Evolutionary conservation across 306 rosid genomes (phyloP), one percentile per base, ranked within the genome.

Genomic region (Trifolium fragiferum): DNA sequence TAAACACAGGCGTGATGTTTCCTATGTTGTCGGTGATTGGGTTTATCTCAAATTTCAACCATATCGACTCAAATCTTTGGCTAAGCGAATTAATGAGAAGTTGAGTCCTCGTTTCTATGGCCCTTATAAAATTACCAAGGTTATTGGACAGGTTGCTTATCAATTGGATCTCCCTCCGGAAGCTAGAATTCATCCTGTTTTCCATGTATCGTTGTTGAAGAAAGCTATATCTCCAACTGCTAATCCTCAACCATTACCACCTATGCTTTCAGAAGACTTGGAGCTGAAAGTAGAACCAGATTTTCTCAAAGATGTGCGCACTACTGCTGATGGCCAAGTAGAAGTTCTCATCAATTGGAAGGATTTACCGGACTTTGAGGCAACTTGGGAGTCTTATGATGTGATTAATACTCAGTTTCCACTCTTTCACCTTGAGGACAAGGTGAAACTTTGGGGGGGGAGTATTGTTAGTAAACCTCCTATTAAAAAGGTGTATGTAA

Each of bases 21-120:
- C 54, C 37, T 57, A 57, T 12, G 8, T 57, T 57, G 63, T 57
- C 23, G 63, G 16, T 57, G 16, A 57, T 57, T 57, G n/a, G 32
- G 63, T 23, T 57, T 57, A 57, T 11, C 63, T 57, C 63, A 11
- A 57, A 57, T 11, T 23, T 57, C 63, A 57, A 23, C 63, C 35
- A 57, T 57, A 57, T 23, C 4, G 15, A 57, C 63, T 57, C 32
- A 10, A 23, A 57, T 57, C 63, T 57, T 57, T 57, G 37, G 16
- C 37, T 57, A 57, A 57, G 63, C 8, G 63, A 10, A 23, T 57
- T 57, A 20, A 23, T 10, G 37, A 23, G 37, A 57, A 57, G 63
- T 57, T 15, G 8, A 47, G 7, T 15, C 54, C n/a, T 47, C 3
- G n/a, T 15, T 15, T 47, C 8, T 14, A 14, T 11, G 54, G 3